phyloP scores from a whole-genome alignment of 805 yeast genomes.

The Candida corydali region DNA sequence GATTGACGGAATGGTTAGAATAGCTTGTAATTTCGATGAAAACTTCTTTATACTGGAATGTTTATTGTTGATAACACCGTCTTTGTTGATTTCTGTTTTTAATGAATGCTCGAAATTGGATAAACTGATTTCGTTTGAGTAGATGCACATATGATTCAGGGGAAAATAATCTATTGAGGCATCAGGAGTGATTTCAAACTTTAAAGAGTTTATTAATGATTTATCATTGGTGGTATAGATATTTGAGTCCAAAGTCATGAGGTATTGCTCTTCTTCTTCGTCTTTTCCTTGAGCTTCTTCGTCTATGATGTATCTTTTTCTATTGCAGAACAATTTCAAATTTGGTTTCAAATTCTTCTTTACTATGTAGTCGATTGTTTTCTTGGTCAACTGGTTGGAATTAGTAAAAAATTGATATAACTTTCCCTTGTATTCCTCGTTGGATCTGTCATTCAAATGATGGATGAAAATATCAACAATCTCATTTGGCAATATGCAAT shows the following conservation, averaged over 20 bases:
- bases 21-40: constrained; percentile 32
- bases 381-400: constrained; percentile 20
- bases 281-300: constrained; percentile 10
- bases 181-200: background rate
- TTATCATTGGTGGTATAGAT: constrained; percentile 27
- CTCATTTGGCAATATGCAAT: constrained; percentile 34
- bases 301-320: constrained; percentile 28
- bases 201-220: constrained; percentile 5
- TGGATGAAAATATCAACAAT: constrained; percentile 18
- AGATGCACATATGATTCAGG: constrained; percentile 25
- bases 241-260: constrained; percentile 29
- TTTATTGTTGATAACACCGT: constrained; percentile 17
- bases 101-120: constrained; percentile 29
- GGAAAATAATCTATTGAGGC: constrained; percentile 24
- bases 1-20: constrained; percentile 26
- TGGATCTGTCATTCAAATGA: constrained; percentile 16
- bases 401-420: constrained; percentile 17
- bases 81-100: constrained; percentile 22
- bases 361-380: constrained; percentile 26
- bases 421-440: constrained; percentile 10
- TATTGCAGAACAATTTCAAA: constrained; percentile 22
- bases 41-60: constrained; percentile 23
- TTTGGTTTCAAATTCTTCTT: constrained; percentile 24
- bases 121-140: constrained; percentile 38
- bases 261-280: constrained; percentile 15